A percentile compares a stretch with the other conserved stretches of the same genome.
phyloP scores from a whole-genome alignment of 192 early-diverging fungal species.

The Linderina pennispora region DNA sequence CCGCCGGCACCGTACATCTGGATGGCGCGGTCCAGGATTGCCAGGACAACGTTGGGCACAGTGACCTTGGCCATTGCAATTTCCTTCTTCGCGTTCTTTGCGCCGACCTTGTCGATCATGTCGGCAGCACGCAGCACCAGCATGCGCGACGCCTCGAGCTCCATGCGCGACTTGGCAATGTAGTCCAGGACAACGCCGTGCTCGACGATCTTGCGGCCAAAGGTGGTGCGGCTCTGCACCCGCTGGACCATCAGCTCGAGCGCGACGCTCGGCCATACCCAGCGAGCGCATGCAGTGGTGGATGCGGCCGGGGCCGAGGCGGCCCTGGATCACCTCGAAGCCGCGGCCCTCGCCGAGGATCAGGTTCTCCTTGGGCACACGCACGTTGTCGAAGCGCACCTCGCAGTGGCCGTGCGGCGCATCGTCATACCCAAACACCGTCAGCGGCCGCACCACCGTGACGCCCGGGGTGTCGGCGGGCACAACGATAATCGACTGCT shows the following conservation, averaged over 20 bases:
- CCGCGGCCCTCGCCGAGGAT: constrained; percentile 95
- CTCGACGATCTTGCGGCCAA: constrained; percentile 77
- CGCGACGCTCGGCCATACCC: constrained; percentile 88
- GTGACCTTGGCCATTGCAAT: constrained; percentile 97
- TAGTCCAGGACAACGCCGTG: constrained; percentile 79
- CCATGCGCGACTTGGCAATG: constrained; percentile 82
- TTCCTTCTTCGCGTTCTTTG: constrained; percentile 86
- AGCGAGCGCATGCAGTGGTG: constrained; percentile 98
- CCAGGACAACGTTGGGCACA: constrained; percentile 71
- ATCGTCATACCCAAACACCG: constrained; percentile 93
- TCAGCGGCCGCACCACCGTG: constrained; percentile 75
- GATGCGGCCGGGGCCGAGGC: constrained; percentile 90
- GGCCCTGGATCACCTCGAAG: constrained; percentile 96
- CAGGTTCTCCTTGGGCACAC: constrained; percentile 82
- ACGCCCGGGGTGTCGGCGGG: constrained; percentile 80
- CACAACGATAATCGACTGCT: constrained; percentile 88
- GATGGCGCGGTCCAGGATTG: constrained; percentile 85
- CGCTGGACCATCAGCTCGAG: constrained; percentile 80
- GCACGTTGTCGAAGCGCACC: constrained; percentile 82
- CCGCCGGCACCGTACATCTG: constrained; percentile 94
- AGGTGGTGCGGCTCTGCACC: constrained; percentile 78
- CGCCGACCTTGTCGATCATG: constrained; percentile 79
- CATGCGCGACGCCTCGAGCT: constrained; percentile 87
- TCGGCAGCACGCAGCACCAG: constrained; percentile 90
- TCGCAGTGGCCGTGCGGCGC: constrained; percentile 96